A percentile compares a stretch with the other conserved stretches of the same genome.
phyloP scores from a whole-genome alignment of 148 eudicot species.

The Rhododendron mucronatum region DNA sequence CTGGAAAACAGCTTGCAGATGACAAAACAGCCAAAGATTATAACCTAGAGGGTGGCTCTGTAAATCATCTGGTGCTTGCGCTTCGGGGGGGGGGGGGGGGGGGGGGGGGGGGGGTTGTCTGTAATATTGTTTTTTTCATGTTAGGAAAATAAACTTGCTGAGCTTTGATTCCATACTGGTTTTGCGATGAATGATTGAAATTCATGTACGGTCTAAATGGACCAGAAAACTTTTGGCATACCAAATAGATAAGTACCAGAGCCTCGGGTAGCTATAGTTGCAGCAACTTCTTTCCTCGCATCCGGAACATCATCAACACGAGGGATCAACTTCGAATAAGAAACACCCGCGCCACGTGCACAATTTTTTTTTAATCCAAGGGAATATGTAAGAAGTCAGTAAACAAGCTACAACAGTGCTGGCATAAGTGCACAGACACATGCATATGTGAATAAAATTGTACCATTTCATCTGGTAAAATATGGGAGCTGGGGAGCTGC shows the following conservation, averaged over 20 bases:
- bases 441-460: neutral
- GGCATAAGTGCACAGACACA: no score
- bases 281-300: no score
- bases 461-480: neutral
- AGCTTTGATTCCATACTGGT: neutral
- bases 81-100: slow-evolving; percentile 83
- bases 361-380: no score
- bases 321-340: no score
- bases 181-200: neutral
- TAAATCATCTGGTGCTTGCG: slow-evolving; percentile 66
- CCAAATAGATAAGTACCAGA: no score
- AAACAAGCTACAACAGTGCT: no score
- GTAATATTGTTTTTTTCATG: neutral
- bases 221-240: neutral
- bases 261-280: no score
- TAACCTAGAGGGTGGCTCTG: slow-evolving; percentile 61
- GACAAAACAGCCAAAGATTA: slow-evolving; percentile 67
- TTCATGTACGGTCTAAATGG: neutral
- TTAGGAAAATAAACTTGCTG: neutral
- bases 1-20: slow-evolving; percentile 67
- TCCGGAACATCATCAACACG: no score
- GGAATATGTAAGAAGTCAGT: no score
- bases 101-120: slow-evolving; percentile 58
- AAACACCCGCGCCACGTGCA: no score
- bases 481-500: no score